phyloP scores from a whole-genome alignment of 257 asterid species.

The Penstemon barbatus region DNA sequence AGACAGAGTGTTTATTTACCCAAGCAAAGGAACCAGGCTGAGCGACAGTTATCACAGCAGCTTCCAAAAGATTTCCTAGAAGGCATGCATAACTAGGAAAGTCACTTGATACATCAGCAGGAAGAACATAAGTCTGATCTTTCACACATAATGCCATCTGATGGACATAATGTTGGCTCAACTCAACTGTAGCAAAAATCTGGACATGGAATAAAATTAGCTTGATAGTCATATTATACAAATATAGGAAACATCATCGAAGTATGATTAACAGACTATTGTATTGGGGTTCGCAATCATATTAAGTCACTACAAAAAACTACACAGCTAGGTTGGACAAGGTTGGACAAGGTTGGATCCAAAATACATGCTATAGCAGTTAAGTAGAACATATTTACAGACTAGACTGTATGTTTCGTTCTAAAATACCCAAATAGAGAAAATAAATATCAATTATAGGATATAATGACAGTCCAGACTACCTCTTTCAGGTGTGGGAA shows the following conservation, averaged over 20 bases:
- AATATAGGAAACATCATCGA: constrained; percentile 5
- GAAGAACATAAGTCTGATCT: constrained; percentile 58
- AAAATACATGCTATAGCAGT: constrained; percentile 3
- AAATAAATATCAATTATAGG: not conserved
- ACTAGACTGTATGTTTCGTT: constrained; percentile 1
- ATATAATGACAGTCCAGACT: constrained; percentile 25
- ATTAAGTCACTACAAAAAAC: constrained; percentile 1
- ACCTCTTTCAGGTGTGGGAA: constrained; percentile 92
- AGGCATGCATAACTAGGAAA: constrained; percentile 88
- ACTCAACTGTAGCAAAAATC: constrained; percentile 69
- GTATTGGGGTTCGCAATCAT: constrained; percentile 13
- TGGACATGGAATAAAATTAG: constrained; percentile 41
- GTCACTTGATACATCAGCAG: constrained; percentile 70
- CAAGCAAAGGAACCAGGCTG: constrained; percentile 70
- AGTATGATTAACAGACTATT: not conserved
- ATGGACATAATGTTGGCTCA: constrained; percentile 68
- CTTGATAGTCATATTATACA: constrained; percentile 24
- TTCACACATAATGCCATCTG: constrained; percentile 72
- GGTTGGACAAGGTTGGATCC: not conserved
- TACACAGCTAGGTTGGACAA: not conserved
- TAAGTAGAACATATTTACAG: constrained; percentile 15
- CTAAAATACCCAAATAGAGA: no score
- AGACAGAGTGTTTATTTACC: constrained; percentile 47
- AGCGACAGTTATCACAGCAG: constrained; percentile 64
- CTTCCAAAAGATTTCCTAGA: constrained; percentile 85